Evolutionary conservation across 2,329 filamentous ascomycete genomes (phyloP).

Genomic region (Ophiostoma ips): DNA sequence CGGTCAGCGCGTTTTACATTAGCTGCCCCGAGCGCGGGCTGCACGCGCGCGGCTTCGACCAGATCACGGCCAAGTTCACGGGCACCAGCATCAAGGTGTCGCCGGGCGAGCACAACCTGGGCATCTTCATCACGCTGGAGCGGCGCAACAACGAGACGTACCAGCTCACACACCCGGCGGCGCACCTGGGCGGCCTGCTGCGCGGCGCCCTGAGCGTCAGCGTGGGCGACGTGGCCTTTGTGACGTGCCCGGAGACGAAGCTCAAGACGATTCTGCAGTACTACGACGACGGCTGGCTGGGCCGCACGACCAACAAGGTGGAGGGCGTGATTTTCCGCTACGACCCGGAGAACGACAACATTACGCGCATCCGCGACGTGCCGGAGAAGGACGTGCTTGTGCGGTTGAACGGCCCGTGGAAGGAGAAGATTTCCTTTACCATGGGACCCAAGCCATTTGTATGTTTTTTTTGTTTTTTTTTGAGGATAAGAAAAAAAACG

Average conservation of each 20-base stretch:
- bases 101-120: conserved; percentile 84
- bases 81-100: conserved; percentile 86
- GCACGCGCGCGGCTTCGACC: conserved; percentile 79
- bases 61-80: conserved; percentile 95
- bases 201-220: conserved; percentile 79
- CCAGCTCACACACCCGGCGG: conserved; percentile 87
- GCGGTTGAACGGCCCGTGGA: conserved; percentile 76
- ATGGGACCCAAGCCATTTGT: conserved; percentile 47
- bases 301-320: conserved; percentile 80
- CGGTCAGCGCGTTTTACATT: conserved; percentile 90
- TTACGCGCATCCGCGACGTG: conserved; percentile 70
- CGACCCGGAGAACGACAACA: conserved; percentile 72
- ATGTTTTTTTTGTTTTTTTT: conserved; percentile 23
- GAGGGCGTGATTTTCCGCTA: conserved; percentile 86
- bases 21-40: conserved; percentile 86
- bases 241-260: conserved; percentile 79
- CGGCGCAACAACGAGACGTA: conserved; percentile 78
- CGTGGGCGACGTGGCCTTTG: conserved; percentile 77
- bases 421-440: conserved; percentile 51
- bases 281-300: conserved; percentile 87
- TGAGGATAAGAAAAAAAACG: neutral
- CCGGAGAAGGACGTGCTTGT: conserved; percentile 72
- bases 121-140: conserved; percentile 83
- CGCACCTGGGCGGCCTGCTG: conserved; percentile 76
- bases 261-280: conserved; percentile 90